Conservation (phyloP, 495 filamentous ascomycete species). For the Talaromyces adpressus region DNA sequence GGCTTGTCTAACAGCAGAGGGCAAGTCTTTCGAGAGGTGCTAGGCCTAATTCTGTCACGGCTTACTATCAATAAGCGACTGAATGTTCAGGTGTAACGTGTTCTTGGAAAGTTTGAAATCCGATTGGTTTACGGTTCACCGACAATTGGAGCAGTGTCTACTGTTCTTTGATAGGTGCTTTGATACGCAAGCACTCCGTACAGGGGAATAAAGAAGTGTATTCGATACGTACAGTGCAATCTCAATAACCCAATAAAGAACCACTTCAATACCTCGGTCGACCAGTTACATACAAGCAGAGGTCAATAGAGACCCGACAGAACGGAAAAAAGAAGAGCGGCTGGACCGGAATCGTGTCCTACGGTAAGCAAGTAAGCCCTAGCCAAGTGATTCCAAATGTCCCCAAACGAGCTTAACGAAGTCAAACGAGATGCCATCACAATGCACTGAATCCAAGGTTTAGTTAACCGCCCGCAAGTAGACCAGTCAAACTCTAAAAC, state of each 20-base stretch:
- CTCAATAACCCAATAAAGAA: background rate
- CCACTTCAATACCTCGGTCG: background rate
- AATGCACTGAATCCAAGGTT: background rate
- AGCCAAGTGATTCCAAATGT: background rate
- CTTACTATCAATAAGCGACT: background rate
- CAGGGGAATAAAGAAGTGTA: background rate
- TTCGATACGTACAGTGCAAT: background rate
- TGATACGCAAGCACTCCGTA: background rate
- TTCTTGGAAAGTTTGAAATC: background rate
- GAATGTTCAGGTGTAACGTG: background rate
- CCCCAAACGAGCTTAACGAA: background rate
- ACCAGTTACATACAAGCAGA: background rate
- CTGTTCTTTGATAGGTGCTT: background rate
- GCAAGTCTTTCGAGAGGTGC: background rate
- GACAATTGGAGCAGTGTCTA: background rate
- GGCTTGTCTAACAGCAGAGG: background rate
- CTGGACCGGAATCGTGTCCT: background rate
- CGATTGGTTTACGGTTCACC: background rate
- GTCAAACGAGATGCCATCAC: background rate
- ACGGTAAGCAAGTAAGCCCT: background rate
- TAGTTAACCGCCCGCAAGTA: background rate
- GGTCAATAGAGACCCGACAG: background rate
- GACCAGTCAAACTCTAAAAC: background rate
- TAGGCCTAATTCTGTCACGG: background rate
- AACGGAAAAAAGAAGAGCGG: background rate